Evolutionary conservation across 495 filamentous ascomycete species (phyloP).

Genomic region (Penicillium paxilli): DNA sequence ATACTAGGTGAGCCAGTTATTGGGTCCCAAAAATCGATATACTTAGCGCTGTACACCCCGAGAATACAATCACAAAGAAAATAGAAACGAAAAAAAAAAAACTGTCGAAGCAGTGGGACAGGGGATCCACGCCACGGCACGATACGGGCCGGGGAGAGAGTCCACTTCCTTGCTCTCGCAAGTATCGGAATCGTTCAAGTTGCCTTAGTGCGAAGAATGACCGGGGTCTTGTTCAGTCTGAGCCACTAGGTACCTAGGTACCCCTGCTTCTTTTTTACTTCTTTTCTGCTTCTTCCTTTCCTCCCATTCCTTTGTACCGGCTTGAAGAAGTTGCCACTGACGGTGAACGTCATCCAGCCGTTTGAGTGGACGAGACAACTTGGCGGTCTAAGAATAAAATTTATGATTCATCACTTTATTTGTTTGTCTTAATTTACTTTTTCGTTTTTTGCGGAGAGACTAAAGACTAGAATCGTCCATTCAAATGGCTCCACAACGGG

Average conservation of each 20-base stretch:
- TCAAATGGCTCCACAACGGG: constrained; percentile 12
- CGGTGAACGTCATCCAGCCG: background rate
- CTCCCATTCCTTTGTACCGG: background rate
- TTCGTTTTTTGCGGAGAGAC: background rate
- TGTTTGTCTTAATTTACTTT: background rate
- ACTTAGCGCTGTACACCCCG: too few species aligned
- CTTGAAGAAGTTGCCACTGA: background rate
- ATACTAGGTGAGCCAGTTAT: too few species aligned
- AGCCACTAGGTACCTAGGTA: background rate
- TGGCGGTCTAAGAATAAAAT: background rate
- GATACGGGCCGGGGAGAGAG: constrained; percentile 7
- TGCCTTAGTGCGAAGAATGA: background rate
- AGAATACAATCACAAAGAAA: too few species aligned
- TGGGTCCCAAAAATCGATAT: too few species aligned
- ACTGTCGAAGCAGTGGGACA: constrained; percentile 5
- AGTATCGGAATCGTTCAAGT: background rate
- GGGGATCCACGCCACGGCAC: constrained; percentile 1
- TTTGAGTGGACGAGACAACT: background rate
- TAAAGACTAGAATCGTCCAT: background rate
- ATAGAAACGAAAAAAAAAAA: too few species aligned
- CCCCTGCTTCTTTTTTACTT: background rate
- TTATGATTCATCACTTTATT: background rate
- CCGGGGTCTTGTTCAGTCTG: too few species aligned
- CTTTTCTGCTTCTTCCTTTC: constrained; percentile 5
- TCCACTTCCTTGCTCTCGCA: background rate